These are phyloP conservation scores for Lipomyces mesembrius DNA, from an alignment of 805 yeast genomes.

Conservation along the genomic window DNA sequence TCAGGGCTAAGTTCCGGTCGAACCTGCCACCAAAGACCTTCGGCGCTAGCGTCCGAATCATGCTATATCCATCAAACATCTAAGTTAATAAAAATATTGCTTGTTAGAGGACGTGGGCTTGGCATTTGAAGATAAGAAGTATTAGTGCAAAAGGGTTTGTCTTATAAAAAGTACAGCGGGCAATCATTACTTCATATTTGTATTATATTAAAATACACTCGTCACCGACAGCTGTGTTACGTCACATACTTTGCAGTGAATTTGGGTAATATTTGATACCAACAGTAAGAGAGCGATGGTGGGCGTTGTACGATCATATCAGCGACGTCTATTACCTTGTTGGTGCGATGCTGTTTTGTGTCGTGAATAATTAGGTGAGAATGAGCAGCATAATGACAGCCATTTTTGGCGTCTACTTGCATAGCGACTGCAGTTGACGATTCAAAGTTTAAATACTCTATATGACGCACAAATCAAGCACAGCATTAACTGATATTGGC, in stretches of 20 bases:
- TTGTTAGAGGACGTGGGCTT: not conserved
- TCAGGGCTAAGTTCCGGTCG: conserved; percentile 98
- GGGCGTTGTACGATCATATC: not conserved
- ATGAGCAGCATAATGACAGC: no score
- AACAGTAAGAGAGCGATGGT: not conserved
- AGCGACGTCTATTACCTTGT: no score
- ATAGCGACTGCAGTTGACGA: no score
- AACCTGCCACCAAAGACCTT: conserved; percentile 99
- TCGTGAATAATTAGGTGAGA: no score
- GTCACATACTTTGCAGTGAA: not conserved
- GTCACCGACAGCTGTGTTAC: not conserved
- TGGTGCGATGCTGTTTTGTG: no score
- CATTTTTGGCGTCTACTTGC: no score
- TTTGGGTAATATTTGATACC: not conserved
- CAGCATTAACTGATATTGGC: no score
- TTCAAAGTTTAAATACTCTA: no score
- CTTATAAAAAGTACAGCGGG: conserved; percentile 8
- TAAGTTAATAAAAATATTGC: conserved; percentile 50
- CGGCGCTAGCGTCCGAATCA: conserved; percentile 99
- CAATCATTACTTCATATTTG: conserved; percentile 14
- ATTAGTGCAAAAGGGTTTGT: conserved; percentile 1
- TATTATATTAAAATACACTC: conserved; percentile 22
- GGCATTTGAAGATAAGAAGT: not conserved
- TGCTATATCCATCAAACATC: conserved; percentile 99
- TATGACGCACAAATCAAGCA: no score